Base-by-base conservation (phyloP, 2,329 filamentous ascomycete genomes). In the Lecanicillium sp. region DNA sequence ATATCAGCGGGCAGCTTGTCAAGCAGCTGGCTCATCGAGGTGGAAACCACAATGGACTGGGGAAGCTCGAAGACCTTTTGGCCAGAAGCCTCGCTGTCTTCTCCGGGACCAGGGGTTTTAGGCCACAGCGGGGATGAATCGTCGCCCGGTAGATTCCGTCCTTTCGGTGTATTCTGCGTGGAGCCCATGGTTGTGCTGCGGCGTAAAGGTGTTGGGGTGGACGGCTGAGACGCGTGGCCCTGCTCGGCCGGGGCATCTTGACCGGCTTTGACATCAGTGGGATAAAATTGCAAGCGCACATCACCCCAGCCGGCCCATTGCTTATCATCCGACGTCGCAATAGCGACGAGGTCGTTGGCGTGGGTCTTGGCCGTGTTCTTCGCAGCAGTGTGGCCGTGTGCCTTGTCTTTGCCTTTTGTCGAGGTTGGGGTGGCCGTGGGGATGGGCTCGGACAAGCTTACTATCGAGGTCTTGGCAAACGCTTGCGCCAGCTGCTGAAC, bases 401-500 rank as follows among this genome's bases (percentile, higher is more conserved):
- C 58, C 59, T 84, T 89, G 11, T 94, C 87, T 59, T 90, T 94
- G 35, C 74, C 79, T 62, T 94, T 94, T 39, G 63, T 58, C n/a
- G 78, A 74, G 11, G 68, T 69, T 27, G 62, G 67, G 12, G 78
- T 72, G 4, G 74, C 68, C 8, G 69, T 55, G n/a, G 74, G 61
- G 5, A 73, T 62, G 13, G 73, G 57, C 30, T 76, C 77, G 3
- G 68, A 57, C 20, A 72, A 55, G 43, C 68, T 75, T 29, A 68
- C 55, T 18, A 77, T 68, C 2, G 74, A 70, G 2, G 79, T 84
- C 62, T 87, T 94, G 33, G 81, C 70, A 55, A 97, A 94, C 6
- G 90, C 87, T 42, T 80, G 67, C 5, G 90, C 82, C 38, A 98
- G 69, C 60, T 87, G 86, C 47, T 89, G 84, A 37, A 98, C 77